phyloP scores from a whole-genome alignment of 495 filamentous ascomycete species.

The Chaetomium cochliodes region DNA sequence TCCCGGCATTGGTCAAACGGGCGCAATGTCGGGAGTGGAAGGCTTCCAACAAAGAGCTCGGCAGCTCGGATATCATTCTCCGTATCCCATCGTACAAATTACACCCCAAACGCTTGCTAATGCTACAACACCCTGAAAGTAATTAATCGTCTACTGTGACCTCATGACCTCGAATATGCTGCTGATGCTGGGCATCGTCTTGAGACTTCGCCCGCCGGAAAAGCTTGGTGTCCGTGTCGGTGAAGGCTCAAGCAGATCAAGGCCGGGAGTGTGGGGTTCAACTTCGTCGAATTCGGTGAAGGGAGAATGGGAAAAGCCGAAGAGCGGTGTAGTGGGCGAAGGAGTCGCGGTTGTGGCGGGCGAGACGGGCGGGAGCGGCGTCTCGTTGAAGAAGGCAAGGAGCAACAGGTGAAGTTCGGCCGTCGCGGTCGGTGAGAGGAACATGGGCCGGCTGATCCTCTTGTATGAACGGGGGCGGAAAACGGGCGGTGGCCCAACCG shows the following conservation, averaged over 20 bases:
- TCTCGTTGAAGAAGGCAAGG: conserved; percentile 33
- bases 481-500: conserved; percentile 7
- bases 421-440: conserved; percentile 36
- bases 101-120: neutral
- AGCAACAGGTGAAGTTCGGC: conserved; percentile 38
- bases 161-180: conserved; percentile 41
- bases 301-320: conserved; percentile 27
- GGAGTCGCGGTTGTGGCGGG: conserved; percentile 30
- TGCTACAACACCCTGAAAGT: neutral
- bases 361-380: conserved; percentile 24
- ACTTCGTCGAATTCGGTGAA: conserved; percentile 22
- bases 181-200: conserved; percentile 33
- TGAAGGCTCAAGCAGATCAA: conserved; percentile 41
- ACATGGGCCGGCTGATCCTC: conserved; percentile 37
- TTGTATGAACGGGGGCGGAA: conserved; percentile 35
- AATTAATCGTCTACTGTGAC: conserved; percentile 24
- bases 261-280: conserved; percentile 27
- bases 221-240: conserved; percentile 26
- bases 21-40: neutral
- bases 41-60: conserved; percentile 2
- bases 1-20: neutral
- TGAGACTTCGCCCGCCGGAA: conserved; percentile 24
- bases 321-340: conserved; percentile 32
- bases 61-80: conserved; percentile 22
- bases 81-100: conserved; percentile 12